Conservation (phyloP, 2,329 filamentous ascomycete species). For the Colletotrichum neosansevieriae region DNA sequence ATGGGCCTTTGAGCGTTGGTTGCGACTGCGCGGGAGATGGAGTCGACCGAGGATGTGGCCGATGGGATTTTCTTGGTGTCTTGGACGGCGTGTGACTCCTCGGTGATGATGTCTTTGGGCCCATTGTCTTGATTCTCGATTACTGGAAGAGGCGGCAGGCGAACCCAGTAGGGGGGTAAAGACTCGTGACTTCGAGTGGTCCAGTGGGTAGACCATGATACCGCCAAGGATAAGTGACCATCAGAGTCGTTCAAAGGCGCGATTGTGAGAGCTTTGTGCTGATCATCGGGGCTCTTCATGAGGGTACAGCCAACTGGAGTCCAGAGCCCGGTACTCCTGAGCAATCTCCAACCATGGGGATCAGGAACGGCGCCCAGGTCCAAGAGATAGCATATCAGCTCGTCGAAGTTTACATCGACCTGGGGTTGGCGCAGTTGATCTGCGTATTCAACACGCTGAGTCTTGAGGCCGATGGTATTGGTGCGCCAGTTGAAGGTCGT, state of each 20-base stretch:
- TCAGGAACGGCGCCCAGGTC: constrained; percentile 74
- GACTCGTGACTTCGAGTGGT: constrained; percentile 63
- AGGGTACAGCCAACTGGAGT: constrained; percentile 69
- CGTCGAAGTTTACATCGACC: constrained; percentile 67
- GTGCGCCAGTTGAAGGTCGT: constrained; percentile 75
- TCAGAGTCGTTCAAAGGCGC: constrained; percentile 71
- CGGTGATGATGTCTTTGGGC: neutral
- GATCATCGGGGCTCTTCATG: constrained; percentile 64
- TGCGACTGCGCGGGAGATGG: constrained; percentile 49
- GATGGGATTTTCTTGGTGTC: constrained; percentile 35
- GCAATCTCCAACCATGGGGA: constrained; percentile 67
- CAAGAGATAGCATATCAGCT: constrained; percentile 71
- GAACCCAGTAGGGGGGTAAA: constrained; percentile 71
- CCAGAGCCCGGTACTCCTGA: constrained; percentile 70
- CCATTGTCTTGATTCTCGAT: constrained; percentile 18
- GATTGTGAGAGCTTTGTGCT: constrained; percentile 63
- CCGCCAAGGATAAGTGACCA: constrained; percentile 68
- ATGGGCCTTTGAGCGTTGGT: constrained; percentile 49
- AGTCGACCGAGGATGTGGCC: constrained; percentile 49
- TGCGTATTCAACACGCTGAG: constrained; percentile 73
- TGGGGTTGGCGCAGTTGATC: constrained; percentile 66
- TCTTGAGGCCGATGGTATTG: constrained; percentile 71
- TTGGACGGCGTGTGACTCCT: neutral
- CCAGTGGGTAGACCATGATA: constrained; percentile 68
- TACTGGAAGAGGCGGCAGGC: constrained; percentile 53